Base-by-base conservation (phyloP, 2,329 filamentous ascomycete genomes). In the Chrysoporthe deuterocubensis region DNA sequence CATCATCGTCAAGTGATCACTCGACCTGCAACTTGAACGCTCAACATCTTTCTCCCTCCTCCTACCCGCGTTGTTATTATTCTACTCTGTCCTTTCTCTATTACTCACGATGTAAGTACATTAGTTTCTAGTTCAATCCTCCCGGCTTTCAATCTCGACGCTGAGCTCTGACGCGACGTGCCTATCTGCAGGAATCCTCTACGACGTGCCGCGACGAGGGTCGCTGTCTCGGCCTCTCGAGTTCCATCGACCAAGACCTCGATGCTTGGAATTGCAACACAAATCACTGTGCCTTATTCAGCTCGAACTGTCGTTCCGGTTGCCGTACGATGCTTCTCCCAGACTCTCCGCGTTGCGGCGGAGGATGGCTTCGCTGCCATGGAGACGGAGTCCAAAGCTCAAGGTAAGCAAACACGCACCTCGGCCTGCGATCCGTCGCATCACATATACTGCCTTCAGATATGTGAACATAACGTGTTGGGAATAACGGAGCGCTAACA, bases 171-270 rank as follows among this genome's bases (percentile, higher is more conserved):
- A 70, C 56, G 40, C 42, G 34, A 64, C 40, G 66, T 40, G 21
- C 50, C 32, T 52, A 48, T 32, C 18, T 58, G 50, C 44, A 79
- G 77, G 78, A 72, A 78, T 65, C 76, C 74, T 32, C 59, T 79
- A 58, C 76, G 78, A 70, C 76, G 76, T 67, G 73, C 74, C 60
- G 74, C 74, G 50, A 64, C 78, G 65, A 73, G 77, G 67, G 75
- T 74, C 40, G 77, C 75, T 71, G 67, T 74, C 42, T 73, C 76
- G 52, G 77, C 75, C 43, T 73, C 76, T 64, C 74, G 73, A 58
- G 71, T 72, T 13, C 70, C 72, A 9, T 67, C 71, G 1, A 62
- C 71, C 56, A 71, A 74, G 67, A 62, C 71, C 32, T 69, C 71
- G 18, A 58, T 73, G 67, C 60, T 73, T 60, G 72, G 72, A 13